Conservation (phyloP, 2,329 filamentous ascomycete genomes). For the Chaetomium olivaceum region DNA sequence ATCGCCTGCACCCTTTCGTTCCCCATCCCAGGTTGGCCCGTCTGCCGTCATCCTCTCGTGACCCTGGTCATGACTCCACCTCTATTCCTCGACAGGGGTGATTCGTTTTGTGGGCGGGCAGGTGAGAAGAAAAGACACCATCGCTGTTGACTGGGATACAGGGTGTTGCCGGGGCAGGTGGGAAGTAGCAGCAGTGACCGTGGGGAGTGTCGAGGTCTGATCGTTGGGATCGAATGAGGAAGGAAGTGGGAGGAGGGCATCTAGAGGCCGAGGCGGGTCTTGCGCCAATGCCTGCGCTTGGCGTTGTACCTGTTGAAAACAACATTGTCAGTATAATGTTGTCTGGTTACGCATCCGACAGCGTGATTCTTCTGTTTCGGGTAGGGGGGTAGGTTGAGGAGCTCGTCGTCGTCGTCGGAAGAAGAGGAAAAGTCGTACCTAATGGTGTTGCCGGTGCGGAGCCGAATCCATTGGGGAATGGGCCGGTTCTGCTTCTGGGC, state of each 20-base stretch:
- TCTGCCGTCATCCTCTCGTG: not conserved
- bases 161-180: not conserved
- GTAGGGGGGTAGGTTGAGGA: not conserved
- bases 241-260: slow-evolving; percentile 54
- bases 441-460: slow-evolving; percentile 98
- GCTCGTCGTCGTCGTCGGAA: not conserved
- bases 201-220: slow-evolving; percentile 18
- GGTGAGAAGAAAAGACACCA: not conserved
- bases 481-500: slow-evolving; percentile 99
- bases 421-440: slow-evolving; percentile 65
- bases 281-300: slow-evolving; percentile 99
- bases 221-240: slow-evolving; percentile 32
- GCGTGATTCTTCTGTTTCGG: not conserved
- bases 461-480: slow-evolving; percentile 99
- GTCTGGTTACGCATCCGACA: not conserved
- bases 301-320: slow-evolving; percentile 86
- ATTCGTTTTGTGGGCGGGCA: not conserved
- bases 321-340: not conserved
- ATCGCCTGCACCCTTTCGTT: slow-evolving; percentile 11
- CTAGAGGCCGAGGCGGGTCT: slow-evolving; percentile 99
- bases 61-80: slow-evolving; percentile 14
- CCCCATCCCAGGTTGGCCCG: slow-evolving; percentile 7
- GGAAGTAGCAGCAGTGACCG: slow-evolving; percentile 8
- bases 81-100: slow-evolving; percentile 6
- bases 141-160: slow-evolving; percentile 7